Evolutionary conservation across 768 basidiomycete genomes (phyloP).

Genomic region (Naganishia vaughanmartiniae): DNA sequence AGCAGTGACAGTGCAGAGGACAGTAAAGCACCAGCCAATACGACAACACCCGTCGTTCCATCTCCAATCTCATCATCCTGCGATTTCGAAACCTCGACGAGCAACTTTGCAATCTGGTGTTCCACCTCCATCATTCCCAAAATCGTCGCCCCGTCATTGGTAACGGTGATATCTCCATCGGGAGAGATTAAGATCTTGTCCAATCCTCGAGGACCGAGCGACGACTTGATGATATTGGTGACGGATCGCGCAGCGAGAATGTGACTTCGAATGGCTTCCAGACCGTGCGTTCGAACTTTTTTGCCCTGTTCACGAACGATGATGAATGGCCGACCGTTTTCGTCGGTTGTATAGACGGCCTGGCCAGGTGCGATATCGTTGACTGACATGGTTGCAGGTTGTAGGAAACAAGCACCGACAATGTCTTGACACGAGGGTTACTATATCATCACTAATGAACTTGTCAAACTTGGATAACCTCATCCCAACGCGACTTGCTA

Average conservation of each 20-base stretch:
- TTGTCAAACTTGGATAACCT: neutral
- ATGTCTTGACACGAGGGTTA: too few species aligned
- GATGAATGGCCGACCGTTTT: slow-evolving; percentile 95
- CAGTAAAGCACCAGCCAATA: slow-evolving; percentile 93
- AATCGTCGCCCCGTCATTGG: slow-evolving; percentile 98
- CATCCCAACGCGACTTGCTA: slow-evolving; percentile 14
- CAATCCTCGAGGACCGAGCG: slow-evolving; percentile 89
- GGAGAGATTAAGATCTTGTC: slow-evolving; percentile 59
- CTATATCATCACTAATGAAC: too few species aligned
- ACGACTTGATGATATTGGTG: slow-evolving; percentile 90
- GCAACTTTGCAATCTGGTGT: slow-evolving; percentile 95
- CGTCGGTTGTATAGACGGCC: slow-evolving; percentile 53
- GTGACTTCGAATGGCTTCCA: slow-evolving; percentile 93
- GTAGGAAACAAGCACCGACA: too few species aligned
- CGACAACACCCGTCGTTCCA: slow-evolving; percentile 98
- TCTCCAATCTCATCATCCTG: slow-evolving; percentile 99
- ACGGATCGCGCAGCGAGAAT: slow-evolving; percentile 93
- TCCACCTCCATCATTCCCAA: slow-evolving; percentile 98
- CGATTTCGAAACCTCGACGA: slow-evolving; percentile 86
- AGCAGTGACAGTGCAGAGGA: slow-evolving; percentile 92
- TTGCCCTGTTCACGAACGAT: slow-evolving; percentile 85
- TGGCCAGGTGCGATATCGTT: slow-evolving; percentile 50
- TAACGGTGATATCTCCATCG: slow-evolving; percentile 98
- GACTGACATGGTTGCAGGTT: slow-evolving; percentile 29
- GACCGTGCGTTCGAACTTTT: slow-evolving; percentile 87